Percentiles rank a stretch among this genome's conserved stretches.
These are phyloP conservation scores for Zanthoxylum bungeanum DNA, from an alignment of 345 rosid species.

Conservation along the genomic window DNA sequence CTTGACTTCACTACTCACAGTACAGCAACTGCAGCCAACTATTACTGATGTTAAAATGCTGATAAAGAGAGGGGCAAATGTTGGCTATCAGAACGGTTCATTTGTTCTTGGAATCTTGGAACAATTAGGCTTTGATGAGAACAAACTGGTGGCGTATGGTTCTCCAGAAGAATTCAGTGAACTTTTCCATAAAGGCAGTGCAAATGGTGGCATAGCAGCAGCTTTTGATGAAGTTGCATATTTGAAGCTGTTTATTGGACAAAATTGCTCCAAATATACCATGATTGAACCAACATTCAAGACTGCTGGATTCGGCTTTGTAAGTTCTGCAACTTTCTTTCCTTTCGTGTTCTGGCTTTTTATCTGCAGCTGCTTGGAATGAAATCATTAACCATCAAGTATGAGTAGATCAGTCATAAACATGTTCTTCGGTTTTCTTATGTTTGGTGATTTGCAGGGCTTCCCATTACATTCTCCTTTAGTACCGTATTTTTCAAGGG, in stretches of 20 bases:
- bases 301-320: constrained; percentile 46
- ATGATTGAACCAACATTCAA: constrained; percentile 32
- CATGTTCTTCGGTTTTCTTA: background rate
- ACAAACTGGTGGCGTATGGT: constrained; percentile 11
- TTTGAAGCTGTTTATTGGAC: constrained; percentile 31
- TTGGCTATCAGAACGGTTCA: constrained; percentile 43
- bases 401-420: too few species aligned
- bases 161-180: constrained; percentile 26
- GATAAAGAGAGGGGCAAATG: constrained; percentile 26
- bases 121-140: constrained; percentile 19
- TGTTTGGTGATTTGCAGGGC: constrained; percentile 20
- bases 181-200: constrained; percentile 30
- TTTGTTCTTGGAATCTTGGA: constrained; percentile 34
- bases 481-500: constrained; percentile 42
- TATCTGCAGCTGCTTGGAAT: too few species aligned
- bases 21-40: constrained; percentile 50
- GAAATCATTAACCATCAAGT: too few species aligned
- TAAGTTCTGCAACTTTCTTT: constrained; percentile 19
- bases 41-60: constrained; percentile 37
- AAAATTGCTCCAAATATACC: constrained; percentile 35
- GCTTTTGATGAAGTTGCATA: constrained; percentile 36
- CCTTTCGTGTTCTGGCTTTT: too few species aligned
- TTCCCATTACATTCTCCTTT: constrained; percentile 46
- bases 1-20: constrained; percentile 53
- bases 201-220: constrained; percentile 39